A percentile compares a stretch with the other conserved stretches of the same genome.
Conservation (phyloP, 2,329 filamentous ascomycete species). For the Acrocalymma vagum region DNA sequence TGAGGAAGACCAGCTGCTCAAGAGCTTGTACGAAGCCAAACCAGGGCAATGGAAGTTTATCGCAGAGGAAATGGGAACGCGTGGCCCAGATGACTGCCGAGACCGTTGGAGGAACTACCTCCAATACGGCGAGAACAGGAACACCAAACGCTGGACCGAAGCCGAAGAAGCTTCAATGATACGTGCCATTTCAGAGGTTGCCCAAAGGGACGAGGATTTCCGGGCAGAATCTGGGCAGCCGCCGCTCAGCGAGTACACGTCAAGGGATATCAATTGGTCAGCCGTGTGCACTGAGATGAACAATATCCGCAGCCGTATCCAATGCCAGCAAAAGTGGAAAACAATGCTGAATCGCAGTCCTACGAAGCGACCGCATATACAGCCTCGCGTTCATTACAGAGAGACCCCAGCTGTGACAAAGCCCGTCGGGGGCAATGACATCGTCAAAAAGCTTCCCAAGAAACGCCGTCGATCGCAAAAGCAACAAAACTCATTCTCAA, state of each 20-base stretch:
- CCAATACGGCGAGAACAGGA: slow-evolving; percentile 63
- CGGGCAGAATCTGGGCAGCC: slow-evolving; percentile 24
- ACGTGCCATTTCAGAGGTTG: slow-evolving; percentile 62
- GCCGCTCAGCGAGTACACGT: slow-evolving; percentile 51
- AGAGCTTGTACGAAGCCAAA: slow-evolving; percentile 55
- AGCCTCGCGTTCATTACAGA: slow-evolving; percentile 18
- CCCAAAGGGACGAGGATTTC: slow-evolving; percentile 53
- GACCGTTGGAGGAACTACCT: slow-evolving; percentile 77
- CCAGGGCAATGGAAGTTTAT: slow-evolving; percentile 70
- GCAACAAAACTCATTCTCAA: no score
- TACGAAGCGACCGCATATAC: no score
- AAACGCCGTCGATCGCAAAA: slow-evolving; percentile 1
- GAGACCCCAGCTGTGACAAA: slow-evolving; percentile 20
- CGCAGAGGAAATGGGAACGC: slow-evolving; percentile 65
- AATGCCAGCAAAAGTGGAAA: slow-evolving; percentile 75
- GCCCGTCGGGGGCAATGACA: slow-evolving; percentile 2
- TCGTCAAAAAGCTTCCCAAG: slow-evolving; percentile 1
- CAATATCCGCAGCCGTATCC: slow-evolving; percentile 68
- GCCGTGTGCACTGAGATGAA: slow-evolving; percentile 70
- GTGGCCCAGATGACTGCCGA: slow-evolving; percentile 71
- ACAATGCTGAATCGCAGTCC: slow-evolving; percentile 16
- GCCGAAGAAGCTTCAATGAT: slow-evolving; percentile 67
- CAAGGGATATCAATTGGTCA: slow-evolving; percentile 71
- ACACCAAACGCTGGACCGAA: slow-evolving; percentile 66
- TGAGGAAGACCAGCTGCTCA: slow-evolving; percentile 66